Evolutionary conservation across 2,329 filamentous ascomycete species (phyloP), one percentile per base, ranked within the genome.

Genomic region (Ophiostoma perfectum): DNA sequence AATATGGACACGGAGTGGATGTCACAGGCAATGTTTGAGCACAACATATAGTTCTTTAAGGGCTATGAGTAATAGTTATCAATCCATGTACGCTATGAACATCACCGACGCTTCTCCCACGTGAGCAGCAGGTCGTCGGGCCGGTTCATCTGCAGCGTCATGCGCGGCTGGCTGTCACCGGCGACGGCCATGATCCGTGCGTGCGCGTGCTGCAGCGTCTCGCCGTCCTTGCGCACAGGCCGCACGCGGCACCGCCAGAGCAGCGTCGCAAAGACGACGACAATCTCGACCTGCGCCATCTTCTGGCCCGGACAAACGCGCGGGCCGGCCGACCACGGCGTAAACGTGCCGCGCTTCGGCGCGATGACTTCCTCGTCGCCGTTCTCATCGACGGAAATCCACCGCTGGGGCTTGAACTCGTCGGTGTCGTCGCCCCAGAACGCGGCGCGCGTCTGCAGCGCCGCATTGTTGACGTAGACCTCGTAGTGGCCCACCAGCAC

Each of bases 251-350:
- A 74, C 38, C 68, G 36, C 16, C 75, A 71, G 44, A 82, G 75
- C 12, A 83, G 71, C 1, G 77, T 77, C 68, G 79, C 73, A 38
- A 86, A 72, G 2, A 81, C 78, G 12, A 78, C 79, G 4, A 80
- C 78, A 73, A 85, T 84, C 73, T 86, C 84, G 2, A 86, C 83
- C 74, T 86, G 81, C 1, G 82, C 77, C 78, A 86, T 82, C 72
- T 84, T 84, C 76, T 81, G 78, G 0, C 83, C 84, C 0, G 82
- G 82, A 72, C 83, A 86, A 4, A 81, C 74, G 5, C 83, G 74
- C 11, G 82, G 81, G 0, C 83, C 83, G 3, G 71, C 73, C 0
- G 81, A 80, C 82, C 83, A 86, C 0, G 83, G 78, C 1, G 80
- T 60, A 70, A 79, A 86, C 0, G 76, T 74, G 0, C 80, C 80